Base-by-base conservation (phyloP, 1,284 basidiomycete species). In the Ganoderma boninense region DNA sequence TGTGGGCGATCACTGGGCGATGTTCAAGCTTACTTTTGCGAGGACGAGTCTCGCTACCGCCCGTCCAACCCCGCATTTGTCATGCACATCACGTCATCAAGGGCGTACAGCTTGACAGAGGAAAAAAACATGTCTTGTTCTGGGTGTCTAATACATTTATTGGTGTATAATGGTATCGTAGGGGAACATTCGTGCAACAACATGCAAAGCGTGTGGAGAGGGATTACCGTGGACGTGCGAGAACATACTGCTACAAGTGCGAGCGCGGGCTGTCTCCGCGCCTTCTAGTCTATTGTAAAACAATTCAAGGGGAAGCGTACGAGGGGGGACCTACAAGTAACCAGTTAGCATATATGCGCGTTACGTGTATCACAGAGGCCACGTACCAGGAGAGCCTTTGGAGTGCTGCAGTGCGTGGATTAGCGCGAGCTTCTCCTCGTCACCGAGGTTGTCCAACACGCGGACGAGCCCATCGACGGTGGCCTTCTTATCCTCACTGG, bases 351-450 rank as follows among this genome's bases (percentile, higher is more conserved):
- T 29, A 29, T 29, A 23, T 5, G 23, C 57, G 20, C 32, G 38
- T 20, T 40, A 20, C 10, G 14, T 26, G 35, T 6, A n/a, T 26
- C 4, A 5, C 26, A 1, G 26, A 46, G 44, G 38, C 20, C 4
- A 46, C 72, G 35, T 26, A 87, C 90, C 88, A 80, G 87, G 84
- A 42, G 87, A 87, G 62, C 87, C 86, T 66, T 83, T 80, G 6
- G 85, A 78, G 74, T 81, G 87, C 78, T 92, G 91, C 65, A 95
- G 84, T 38, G 88, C 87, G 57, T 83, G 81, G 61, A 92, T 84
- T 64, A 96, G 79, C 0, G 86, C 81, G 20, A 87, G 80, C 80
- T 90, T 90, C 75, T 96, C 94, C 46, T 94, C 92, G 10, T 91
- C 87, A 0, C 90, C 86, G 65, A 97, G 86, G 40, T 87, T 87